Base-by-base conservation (phyloP, 768 basidiomycete species). In the Lactifluus volemus region DNA sequence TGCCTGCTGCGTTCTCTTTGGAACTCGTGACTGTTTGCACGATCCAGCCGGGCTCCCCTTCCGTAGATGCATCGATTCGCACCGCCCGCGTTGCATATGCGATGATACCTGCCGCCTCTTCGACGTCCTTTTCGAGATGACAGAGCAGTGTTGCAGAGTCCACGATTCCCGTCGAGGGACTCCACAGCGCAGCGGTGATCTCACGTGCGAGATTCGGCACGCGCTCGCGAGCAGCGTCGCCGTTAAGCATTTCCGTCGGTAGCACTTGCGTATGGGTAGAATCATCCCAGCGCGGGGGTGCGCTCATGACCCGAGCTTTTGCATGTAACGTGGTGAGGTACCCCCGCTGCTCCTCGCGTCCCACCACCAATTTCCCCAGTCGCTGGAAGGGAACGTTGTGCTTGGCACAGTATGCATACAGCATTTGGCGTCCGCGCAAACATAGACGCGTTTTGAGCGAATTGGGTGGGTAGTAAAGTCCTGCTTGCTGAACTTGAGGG, bases 281-380 rank as follows among this genome's bases (percentile, higher is more conserved):
- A 29, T 64, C 48, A 5, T 61, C 55, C 25, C 69, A 79, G 62
- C 76, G 72, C 19, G 72, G 70, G 0, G 84, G 81, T 77, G 83
- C 81, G 5, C 70, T 62, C 15, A 92, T 76, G 53, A 71, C 71
- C 50, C 74, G 73, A 2, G 86, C 83, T 68, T 89, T 89, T 15
- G 74, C 70, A 62, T 88, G 79, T 2, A 98, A 80, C 19, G 76
- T 70, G 58, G 86, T 77, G 42, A 98, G 79, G 71, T 96, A 96
- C 0, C 77, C 64, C 42, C 73, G 76, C 66, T 98, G 92, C 53
- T 79, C 75, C 17, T 75, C 72, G 17, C 78, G 81, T 0, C 91
- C 96, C 44, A 98, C 88, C 1, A 98, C 84, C 17, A 99, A 85
- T 74, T 98, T 99, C 44, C 94, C 92, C 0, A 84, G 82, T 71